Conservation (phyloP, 352 stramenopile genomes). For the Salisapilia sapeloensis region DNA sequence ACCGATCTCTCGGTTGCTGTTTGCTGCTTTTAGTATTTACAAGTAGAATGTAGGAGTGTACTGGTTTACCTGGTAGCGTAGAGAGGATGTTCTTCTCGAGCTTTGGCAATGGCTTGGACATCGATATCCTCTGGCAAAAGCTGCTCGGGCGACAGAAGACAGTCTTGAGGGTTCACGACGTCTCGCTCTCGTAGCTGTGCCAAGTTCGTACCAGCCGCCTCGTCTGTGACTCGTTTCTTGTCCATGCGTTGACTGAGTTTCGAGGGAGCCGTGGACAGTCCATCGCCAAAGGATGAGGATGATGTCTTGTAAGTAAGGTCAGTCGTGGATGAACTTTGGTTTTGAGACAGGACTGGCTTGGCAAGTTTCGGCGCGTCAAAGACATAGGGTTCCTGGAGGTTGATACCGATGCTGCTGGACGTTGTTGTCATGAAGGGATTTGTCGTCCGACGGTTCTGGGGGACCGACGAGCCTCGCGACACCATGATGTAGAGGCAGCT, state of each 20-base stretch:
- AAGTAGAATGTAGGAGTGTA: neutral
- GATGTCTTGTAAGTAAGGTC: constrained; percentile 78
- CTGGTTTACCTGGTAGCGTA: constrained; percentile 41
- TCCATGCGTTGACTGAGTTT: constrained; percentile 66
- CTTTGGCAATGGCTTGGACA: constrained; percentile 37
- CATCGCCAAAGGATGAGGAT: constrained; percentile 26
- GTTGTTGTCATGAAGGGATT: constrained; percentile 80
- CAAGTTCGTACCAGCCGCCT: no score
- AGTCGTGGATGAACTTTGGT: no score
- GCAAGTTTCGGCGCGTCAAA: constrained; percentile 37
- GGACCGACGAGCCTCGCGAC: constrained; percentile 51
- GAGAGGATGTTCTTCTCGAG: constrained; percentile 38
- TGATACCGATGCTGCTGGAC: constrained; percentile 68
- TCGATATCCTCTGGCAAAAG: constrained; percentile 30
- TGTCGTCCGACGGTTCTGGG: constrained; percentile 42
- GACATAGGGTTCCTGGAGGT: constrained; percentile 39
- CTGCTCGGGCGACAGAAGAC: constrained; percentile 24
- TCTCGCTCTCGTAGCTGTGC: constrained; percentile 10
- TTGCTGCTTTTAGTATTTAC: neutral
- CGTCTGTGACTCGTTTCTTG: constrained; percentile 12
- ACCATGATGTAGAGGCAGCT: constrained; percentile 23
- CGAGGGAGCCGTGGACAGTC: constrained; percentile 17
- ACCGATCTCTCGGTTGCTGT: constrained; percentile 42
- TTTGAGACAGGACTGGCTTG: constrained; percentile 5
- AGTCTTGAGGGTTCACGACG: constrained; percentile 33